These are phyloP conservation scores for Simmondsia chinensis DNA, from an alignment of 148 eudicot species.

Conservation along the genomic window DNA sequence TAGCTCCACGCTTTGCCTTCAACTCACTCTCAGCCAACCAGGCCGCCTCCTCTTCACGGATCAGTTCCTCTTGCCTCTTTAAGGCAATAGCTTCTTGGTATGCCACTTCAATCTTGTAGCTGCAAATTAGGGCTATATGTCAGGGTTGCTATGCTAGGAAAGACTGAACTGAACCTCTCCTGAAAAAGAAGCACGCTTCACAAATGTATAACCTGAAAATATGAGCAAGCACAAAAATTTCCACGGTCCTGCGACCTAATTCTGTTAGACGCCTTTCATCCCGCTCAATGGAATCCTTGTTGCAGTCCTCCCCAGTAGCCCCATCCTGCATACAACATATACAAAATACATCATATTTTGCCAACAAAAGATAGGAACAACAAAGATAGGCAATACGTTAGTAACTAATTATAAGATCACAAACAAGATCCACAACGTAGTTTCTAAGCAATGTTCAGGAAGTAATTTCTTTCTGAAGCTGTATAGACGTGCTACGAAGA, in stretches of 20 bases:
- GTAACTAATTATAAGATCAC: too few species aligned
- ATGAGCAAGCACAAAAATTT: constrained; percentile 78
- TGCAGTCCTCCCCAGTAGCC: constrained; percentile 68
- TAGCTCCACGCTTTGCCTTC: constrained; percentile 66
- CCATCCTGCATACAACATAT: constrained; percentile 57
- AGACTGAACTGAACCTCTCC: too few species aligned
- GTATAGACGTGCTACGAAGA: too few species aligned
- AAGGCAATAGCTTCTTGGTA: constrained; percentile 96
- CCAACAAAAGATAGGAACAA: too few species aligned
- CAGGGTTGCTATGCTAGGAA: neutral
- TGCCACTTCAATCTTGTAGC: constrained; percentile 93
- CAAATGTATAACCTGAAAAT: constrained; percentile 53
- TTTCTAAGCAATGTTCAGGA: too few species aligned
- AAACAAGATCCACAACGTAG: too few species aligned
- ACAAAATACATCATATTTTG: too few species aligned
- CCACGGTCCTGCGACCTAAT: constrained; percentile 90
- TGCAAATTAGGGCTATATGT: constrained; percentile 12
- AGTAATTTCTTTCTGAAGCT: too few species aligned
- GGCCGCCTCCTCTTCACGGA: constrained; percentile 94
- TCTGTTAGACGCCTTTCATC: constrained; percentile 94
- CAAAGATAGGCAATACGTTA: too few species aligned
- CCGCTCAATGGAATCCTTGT: constrained; percentile 76
- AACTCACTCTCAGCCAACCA: constrained; percentile 84
- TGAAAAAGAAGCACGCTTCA: neutral
- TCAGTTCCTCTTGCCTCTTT: constrained; percentile 98